Base-by-base conservation (phyloP, 2,329 filamentous ascomycete species). In the Chalaropsis ovoidea region DNA sequence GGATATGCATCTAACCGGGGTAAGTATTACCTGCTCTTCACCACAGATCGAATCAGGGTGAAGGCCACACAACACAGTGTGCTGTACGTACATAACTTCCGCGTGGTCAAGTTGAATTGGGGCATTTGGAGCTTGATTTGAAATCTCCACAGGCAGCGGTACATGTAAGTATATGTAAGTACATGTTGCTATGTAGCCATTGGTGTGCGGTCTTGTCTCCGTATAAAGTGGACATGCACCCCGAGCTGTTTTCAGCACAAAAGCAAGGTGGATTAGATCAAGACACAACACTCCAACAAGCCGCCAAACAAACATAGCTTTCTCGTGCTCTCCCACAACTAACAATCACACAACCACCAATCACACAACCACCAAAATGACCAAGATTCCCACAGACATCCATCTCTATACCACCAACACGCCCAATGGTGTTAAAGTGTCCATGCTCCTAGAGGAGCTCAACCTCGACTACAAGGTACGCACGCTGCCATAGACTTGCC, bases 371-470 rank as follows among this genome's bases (percentile, higher is more conserved):
- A 13, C 35, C 35, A 79, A 72, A 43, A 81, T 80, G 78, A 72
- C 77, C 70, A 72, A 71, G 76, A 75, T 62, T 47, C 62, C 65
- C 45, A 79, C 87, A 5, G 80, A 88, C 70, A 90, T 95, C 71
- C 87, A 86, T 54, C 83, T 95, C 39, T 95, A 94, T 78, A 95
- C 90, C 13, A 81, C 82, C 13, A 82, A 86, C 72, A 96, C 92
- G 63, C 90, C 92, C 58, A 96, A 96, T 76, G 90, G 91, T 69
- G 88, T 94, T 80, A 96, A 95, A 75, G 83, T 90, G 68, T 91
- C 89, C 66, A 95, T 96, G 69, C 81, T 89, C 10, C 78, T 96
- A 17, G 90, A 95, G 76, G 91, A 95, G 77, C 81, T 96, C 3
- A 87, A 86, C 70, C 77, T 95, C 49, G 83, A 87, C n/a, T 95